phyloP scores from a whole-genome alignment of 176 grass and related monocot genomes.

The Oryza australiensis region DNA sequence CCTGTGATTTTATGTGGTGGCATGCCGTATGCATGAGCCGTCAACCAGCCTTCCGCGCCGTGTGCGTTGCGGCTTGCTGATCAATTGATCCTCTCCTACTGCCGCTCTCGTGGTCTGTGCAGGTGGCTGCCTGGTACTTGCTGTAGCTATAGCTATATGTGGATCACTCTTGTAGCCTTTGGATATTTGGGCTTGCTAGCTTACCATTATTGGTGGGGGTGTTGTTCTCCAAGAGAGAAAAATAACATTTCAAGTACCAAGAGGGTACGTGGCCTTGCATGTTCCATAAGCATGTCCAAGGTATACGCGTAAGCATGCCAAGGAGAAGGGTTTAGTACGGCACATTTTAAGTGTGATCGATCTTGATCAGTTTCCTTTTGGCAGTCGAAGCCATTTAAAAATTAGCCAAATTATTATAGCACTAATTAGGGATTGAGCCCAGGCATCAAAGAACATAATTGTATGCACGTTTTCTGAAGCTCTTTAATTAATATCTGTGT shows the following conservation, averaged over 20 bases:
- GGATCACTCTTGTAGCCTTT: conserved; percentile 5
- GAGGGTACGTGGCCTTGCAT: conserved; percentile 20
- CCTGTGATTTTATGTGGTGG: conserved; percentile 54
- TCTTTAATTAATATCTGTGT: background rate
- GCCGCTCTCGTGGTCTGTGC: conserved; percentile 4
- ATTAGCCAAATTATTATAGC: background rate
- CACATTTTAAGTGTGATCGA: background rate
- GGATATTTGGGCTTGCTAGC: background rate
- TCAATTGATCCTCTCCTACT: background rate
- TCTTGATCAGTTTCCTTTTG: background rate
- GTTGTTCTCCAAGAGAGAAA: background rate
- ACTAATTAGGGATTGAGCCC: background rate
- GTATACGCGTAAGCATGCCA: background rate
- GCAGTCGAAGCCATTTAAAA: background rate
- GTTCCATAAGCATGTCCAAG: background rate
- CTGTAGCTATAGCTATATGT: background rate
- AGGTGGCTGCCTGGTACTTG: background rate
- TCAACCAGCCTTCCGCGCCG: no score
- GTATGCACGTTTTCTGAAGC: background rate
- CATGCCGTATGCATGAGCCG: conserved; percentile 6
- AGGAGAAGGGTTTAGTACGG: background rate
- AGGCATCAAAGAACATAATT: background rate
- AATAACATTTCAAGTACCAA: conserved; percentile 33
- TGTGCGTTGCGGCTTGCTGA: background rate
- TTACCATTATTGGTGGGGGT: conserved; percentile 4